These are phyloP conservation scores for Chlorencoelia australis DNA, from an alignment of 2,329 filamentous ascomycete species.

Conservation along the genomic window DNA sequence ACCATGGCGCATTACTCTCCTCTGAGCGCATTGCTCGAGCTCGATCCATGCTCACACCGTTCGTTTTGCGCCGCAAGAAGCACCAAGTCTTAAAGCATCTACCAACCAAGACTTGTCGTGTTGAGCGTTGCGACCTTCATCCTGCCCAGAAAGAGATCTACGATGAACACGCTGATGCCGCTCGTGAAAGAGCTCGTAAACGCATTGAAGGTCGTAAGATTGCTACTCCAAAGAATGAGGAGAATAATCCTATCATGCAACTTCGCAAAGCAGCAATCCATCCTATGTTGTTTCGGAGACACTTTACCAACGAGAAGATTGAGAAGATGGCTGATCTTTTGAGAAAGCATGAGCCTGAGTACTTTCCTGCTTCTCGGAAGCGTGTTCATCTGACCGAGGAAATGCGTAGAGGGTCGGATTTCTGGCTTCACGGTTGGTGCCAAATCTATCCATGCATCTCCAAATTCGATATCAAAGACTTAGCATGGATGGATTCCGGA, in stretches of 20 bases:
- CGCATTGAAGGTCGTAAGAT: slow-evolving; percentile 41
- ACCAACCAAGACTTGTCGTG: slow-evolving; percentile 65
- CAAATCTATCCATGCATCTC: slow-evolving; percentile 46
- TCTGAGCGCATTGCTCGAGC: slow-evolving; percentile 79
- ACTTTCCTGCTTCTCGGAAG: slow-evolving; percentile 39
- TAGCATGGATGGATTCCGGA: slow-evolving; percentile 55
- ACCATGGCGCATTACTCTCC: slow-evolving; percentile 75
- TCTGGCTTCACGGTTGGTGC: slow-evolving; percentile 57
- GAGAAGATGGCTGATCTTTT: slow-evolving; percentile 69
- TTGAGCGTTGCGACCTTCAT: slow-evolving; percentile 75
- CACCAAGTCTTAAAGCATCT: slow-evolving; percentile 80
- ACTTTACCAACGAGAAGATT: slow-evolving; percentile 67
- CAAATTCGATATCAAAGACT: slow-evolving; percentile 42
- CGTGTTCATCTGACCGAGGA: slow-evolving; percentile 42
- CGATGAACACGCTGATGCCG: slow-evolving; percentile 53
- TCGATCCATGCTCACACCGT: slow-evolving; percentile 86
- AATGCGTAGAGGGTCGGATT: slow-evolving; percentile 50
- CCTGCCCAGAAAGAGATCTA: slow-evolving; percentile 65
- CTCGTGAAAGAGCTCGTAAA: slow-evolving; percentile 47
- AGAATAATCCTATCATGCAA: slow-evolving; percentile 75
- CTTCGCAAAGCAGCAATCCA: slow-evolving; percentile 89
- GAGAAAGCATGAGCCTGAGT: slow-evolving; percentile 54
- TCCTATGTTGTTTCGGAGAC: slow-evolving; percentile 72
- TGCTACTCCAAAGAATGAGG: slow-evolving; percentile 39
- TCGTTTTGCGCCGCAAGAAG: slow-evolving; percentile 90